Conservation (phyloP, 441 rosid genomes). For the Corymbia citriodora region DNA sequence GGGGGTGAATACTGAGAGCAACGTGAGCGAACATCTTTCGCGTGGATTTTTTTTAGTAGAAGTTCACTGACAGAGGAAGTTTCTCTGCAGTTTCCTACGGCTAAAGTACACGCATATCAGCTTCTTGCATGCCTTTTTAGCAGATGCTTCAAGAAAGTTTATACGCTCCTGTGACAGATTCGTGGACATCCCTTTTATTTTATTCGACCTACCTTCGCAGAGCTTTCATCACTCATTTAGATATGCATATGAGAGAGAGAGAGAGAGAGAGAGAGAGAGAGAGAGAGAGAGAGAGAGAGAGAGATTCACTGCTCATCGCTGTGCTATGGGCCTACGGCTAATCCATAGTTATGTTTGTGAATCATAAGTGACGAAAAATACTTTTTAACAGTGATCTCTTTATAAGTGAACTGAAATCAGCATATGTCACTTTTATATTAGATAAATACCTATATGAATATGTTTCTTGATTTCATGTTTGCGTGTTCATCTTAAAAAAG, state of each 20-base stretch:
- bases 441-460: too few relatives aligned
- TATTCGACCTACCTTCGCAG: neutral
- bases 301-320: too few relatives aligned
- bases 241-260: neutral
- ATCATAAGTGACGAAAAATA: too few relatives aligned
- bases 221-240: neutral
- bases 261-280: neutral
- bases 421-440: too few relatives aligned
- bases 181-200: neutral
- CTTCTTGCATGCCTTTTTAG: neutral
- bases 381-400: too few relatives aligned
- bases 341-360: too few relatives aligned
- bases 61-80: slow-evolving; percentile 7
- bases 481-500: too few relatives aligned
- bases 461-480: too few relatives aligned
- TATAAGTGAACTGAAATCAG: too few relatives aligned
- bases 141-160: neutral
- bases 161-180: neutral
- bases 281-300: too few relatives aligned
- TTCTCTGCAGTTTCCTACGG: slow-evolving; percentile 21
- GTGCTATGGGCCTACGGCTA: too few relatives aligned
- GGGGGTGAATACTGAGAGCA: neutral
- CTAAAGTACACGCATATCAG: neutral
- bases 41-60: neutral
- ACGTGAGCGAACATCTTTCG: neutral